phyloP scores from a whole-genome alignment of 2,329 filamentous ascomycete genomes.

The Fusarium oligoseptatum region DNA sequence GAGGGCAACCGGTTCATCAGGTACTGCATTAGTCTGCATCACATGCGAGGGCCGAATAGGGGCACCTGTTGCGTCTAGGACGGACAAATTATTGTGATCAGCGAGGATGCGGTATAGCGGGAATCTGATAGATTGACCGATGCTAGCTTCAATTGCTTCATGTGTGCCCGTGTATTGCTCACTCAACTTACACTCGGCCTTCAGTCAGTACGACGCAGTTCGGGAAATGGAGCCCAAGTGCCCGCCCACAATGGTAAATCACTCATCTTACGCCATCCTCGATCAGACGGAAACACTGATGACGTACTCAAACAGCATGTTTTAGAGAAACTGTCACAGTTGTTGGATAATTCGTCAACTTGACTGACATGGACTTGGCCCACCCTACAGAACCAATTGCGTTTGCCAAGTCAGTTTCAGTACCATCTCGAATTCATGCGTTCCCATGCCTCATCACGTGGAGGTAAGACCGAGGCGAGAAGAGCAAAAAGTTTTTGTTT shows the following conservation, averaged over 20 bases:
- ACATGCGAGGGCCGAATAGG: neutral
- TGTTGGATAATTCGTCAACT: neutral
- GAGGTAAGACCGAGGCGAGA: neutral
- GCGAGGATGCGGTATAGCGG: neutral
- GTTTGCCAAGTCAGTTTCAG: neutral
- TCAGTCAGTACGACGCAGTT: neutral
- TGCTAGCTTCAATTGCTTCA: neutral
- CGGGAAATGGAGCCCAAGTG: neutral
- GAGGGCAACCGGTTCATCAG: neutral
- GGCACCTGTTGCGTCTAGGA: neutral
- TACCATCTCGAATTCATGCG: neutral
- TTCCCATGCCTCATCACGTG: neutral
- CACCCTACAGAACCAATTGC: neutral
- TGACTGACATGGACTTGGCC: neutral
- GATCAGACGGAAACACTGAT: neutral
- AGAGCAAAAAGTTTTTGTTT: conserved; percentile 24
- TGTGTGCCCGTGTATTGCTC: neutral
- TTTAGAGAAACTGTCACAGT: neutral
- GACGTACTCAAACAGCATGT: neutral
- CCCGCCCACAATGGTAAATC: neutral
- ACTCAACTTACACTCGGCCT: neutral
- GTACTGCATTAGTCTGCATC: neutral
- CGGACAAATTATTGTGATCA: neutral
- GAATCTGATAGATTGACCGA: neutral
- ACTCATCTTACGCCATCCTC: neutral